These are phyloP conservation scores for Aspergillus taichungensis DNA, from an alignment of 495 filamentous ascomycete species.

Conservation along the genomic window DNA sequence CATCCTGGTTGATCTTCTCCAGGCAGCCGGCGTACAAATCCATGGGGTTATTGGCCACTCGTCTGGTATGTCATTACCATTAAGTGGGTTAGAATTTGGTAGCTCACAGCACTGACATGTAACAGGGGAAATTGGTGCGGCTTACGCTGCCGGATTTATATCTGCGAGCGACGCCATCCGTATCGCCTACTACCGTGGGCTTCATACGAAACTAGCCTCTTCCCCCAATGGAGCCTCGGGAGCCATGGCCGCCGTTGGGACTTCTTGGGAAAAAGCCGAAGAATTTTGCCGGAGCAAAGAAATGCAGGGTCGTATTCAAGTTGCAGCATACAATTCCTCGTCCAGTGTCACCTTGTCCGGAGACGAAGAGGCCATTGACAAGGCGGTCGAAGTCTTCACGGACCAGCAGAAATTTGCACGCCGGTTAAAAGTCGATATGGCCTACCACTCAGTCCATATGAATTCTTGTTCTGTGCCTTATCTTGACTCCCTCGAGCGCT, in stretches of 20 bases:
- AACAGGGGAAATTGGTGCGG: conserved; percentile 30
- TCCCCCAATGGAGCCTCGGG: no score
- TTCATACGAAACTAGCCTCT: conserved; percentile 6
- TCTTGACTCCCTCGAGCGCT: no score
- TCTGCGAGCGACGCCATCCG: conserved; percentile 33
- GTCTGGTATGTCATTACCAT: no score
- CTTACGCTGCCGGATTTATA: conserved; percentile 26
- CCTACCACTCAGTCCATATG: conserved; percentile 54
- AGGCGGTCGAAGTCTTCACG: conserved; percentile 31
- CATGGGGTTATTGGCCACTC: conserved; percentile 29
- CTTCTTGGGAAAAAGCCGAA: no score
- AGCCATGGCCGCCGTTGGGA: no score
- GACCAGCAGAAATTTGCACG: conserved; percentile 33
- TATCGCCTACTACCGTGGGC: conserved; percentile 46
- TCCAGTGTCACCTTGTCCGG: conserved; percentile 32
- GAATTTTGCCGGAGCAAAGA: conserved; percentile 26
- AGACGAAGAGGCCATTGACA: conserved; percentile 36
- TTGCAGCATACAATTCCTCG: conserved; percentile 28
- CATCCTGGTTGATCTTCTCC: conserved; percentile 19
- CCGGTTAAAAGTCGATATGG: conserved; percentile 33
- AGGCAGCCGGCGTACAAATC: conserved; percentile 12
- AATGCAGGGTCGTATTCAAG: conserved; percentile 21
- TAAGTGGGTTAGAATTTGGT: no score
- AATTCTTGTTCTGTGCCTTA: conserved; percentile 32
- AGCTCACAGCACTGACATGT: no score